phyloP scores from a whole-genome alignment of 2,329 filamentous ascomycete genomes.

The Xylaria sp. region DNA sequence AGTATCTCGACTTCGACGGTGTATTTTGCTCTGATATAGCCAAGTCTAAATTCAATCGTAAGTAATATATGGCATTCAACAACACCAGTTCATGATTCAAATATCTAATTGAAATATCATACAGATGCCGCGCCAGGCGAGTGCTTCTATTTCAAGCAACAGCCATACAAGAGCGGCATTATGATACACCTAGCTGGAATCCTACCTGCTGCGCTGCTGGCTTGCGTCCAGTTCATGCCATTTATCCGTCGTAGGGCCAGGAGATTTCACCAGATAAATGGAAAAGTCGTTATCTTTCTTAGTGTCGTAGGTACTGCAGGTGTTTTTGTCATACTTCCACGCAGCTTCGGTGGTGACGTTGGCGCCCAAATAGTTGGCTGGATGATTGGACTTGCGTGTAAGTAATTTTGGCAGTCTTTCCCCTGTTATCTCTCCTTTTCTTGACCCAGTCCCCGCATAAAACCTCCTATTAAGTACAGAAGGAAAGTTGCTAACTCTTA shows the following conservation, averaged over 20 bases:
- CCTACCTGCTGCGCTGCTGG: conserved; percentile 53
- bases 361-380: conserved; percentile 59
- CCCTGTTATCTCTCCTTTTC: neutral
- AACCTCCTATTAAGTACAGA: neutral
- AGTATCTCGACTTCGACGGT: conserved; percentile 59
- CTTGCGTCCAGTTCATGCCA: conserved; percentile 61
- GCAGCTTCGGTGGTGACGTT: conserved; percentile 64
- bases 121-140: conserved; percentile 50
- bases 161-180: conserved; percentile 53
- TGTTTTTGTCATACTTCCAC: conserved; percentile 62
- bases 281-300: conserved; percentile 64
- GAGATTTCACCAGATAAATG: conserved; percentile 67
- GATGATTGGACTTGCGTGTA: conserved; percentile 49
- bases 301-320: conserved; percentile 58
- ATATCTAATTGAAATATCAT: neutral
- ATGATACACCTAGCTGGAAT: conserved; percentile 58
- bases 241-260: conserved; percentile 58
- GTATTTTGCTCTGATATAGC: conserved; percentile 46
- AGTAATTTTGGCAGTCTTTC: neutral
- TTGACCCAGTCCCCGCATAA: neutral
- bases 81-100: too few species aligned
- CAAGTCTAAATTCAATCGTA: conserved; percentile 21
- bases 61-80: neutral
- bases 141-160: conserved; percentile 53
- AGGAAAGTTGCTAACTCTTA: neutral